These are phyloP conservation scores for Acorus gramineus DNA, from an alignment of 106 monocot species.

Conservation along the genomic window DNA sequence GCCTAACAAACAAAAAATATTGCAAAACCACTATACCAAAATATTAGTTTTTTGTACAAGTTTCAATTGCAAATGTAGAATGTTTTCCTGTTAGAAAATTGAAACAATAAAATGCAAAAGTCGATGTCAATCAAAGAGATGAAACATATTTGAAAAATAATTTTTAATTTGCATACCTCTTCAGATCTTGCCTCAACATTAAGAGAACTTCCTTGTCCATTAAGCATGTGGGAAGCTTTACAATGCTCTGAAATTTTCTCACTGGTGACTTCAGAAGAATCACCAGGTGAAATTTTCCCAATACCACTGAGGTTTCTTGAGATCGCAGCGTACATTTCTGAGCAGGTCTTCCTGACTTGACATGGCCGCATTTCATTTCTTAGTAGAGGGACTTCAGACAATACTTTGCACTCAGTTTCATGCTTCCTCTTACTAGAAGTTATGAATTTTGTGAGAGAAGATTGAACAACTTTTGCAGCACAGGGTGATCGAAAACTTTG, in stretches of 20 bases:
- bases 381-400: conserved; percentile 81
- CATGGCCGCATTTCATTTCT: conserved; percentile 31
- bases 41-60: too few species aligned
- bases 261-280: conserved; percentile 10
- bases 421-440: conserved; percentile 59
- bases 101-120: too few species aligned
- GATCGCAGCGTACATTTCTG: conserved; percentile 8
- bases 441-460: conserved; percentile 62
- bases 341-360: conserved; percentile 24
- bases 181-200: not conserved
- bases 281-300: conserved; percentile 4
- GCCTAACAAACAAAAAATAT: too few species aligned
- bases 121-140: too few species aligned
- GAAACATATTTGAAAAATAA: too few species aligned
- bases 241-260: conserved; percentile 10
- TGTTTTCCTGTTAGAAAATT: too few species aligned
- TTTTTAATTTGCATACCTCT: too few species aligned
- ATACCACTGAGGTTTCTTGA: too few species aligned
- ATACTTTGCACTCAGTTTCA: conserved; percentile 38
- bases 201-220: conserved; percentile 5
- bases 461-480: conserved; percentile 45
- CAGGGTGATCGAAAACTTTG: conserved; percentile 9
- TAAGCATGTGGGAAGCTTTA: conserved; percentile 8
- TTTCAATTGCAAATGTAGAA: too few species aligned
- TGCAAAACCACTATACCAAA: too few species aligned